A percentile compares a stretch with the other conserved stretches of the same genome.
These are phyloP conservation scores for Zychaea mexicana DNA, from an alignment of 371 early-diverging fungal genomes.

Conservation along the genomic window DNA sequence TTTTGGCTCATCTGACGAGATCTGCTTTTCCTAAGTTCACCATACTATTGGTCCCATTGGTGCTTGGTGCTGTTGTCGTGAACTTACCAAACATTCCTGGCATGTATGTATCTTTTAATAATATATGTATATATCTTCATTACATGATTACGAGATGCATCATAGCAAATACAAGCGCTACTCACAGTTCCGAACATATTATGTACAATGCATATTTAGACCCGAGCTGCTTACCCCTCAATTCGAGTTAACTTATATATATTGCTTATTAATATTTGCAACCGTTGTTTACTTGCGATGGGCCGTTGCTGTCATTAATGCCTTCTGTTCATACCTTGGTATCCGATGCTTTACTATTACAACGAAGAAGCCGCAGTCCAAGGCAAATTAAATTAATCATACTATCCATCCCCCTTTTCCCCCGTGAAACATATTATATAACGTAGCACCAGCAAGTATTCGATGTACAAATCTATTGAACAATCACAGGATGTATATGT, in stretches of 20 bases:
- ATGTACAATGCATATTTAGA: no score
- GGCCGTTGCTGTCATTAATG: slow-evolving; percentile 81
- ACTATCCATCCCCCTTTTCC: no score
- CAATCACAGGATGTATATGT: no score
- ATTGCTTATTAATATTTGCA: not conserved
- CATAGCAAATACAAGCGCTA: no score
- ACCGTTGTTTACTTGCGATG: slow-evolving; percentile 38
- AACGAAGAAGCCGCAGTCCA: no score
- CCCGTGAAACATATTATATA: no score
- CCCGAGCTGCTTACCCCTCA: slow-evolving; percentile 10
- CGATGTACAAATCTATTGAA: no score
- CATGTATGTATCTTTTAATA: slow-evolving; percentile 45
- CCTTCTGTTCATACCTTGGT: slow-evolving; percentile 80
- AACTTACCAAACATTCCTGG: slow-evolving; percentile 54
- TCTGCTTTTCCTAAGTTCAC: slow-evolving; percentile 78
- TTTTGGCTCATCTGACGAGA: slow-evolving; percentile 86
- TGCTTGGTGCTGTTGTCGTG: slow-evolving; percentile 64
- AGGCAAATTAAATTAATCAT: no score
- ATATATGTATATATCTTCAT: no score
- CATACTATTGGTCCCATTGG: slow-evolving; percentile 66
- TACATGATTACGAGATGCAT: no score
- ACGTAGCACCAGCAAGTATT: no score
- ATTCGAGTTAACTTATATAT: slow-evolving; percentile 13
- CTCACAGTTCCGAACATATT: no score
- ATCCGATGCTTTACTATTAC: slow-evolving; percentile 82